Conservation (phyloP, 352 stramenopile species). For the Globisporangium nodosum region DNA sequence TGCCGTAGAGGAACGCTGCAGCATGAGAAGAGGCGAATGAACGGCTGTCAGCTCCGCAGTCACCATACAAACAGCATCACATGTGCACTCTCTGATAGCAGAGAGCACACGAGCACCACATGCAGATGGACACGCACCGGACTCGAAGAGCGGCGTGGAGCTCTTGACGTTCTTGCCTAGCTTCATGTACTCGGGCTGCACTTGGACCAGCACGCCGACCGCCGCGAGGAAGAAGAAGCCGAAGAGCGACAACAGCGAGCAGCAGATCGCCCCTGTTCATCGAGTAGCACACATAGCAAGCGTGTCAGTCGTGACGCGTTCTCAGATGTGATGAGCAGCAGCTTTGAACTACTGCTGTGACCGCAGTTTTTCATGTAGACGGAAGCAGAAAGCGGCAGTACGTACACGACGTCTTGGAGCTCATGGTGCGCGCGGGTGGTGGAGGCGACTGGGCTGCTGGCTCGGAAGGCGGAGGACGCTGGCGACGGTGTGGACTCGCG, state of each 20-base stretch:
- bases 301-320: background rate
- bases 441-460: background rate
- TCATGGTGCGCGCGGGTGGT: slow-evolving; percentile 14
- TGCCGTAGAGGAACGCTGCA: slow-evolving; percentile 60
- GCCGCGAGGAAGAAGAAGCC: slow-evolving; percentile 71
- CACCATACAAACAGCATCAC: too few relatives aligned
- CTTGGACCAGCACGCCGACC: slow-evolving; percentile 61
- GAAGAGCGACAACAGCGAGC: slow-evolving; percentile 65
- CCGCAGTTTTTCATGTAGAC: background rate
- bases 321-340: background rate
- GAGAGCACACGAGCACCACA: background rate
- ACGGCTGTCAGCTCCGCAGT: background rate
- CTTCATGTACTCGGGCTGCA: slow-evolving; percentile 84
- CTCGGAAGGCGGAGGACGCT: background rate
- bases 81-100: background rate
- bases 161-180: slow-evolving; percentile 63
- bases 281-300: background rate
- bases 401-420: slow-evolving; percentile 36
- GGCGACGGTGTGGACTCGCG: background rate
- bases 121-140: slow-evolving; percentile 17
- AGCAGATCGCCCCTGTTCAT: slow-evolving; percentile 58
- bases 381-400: background rate
- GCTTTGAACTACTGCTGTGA: background rate
- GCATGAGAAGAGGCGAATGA: background rate
- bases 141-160: slow-evolving; percentile 63